Evolutionary conservation across 2,329 filamentous ascomycete genomes (phyloP), one percentile per base, ranked within the genome.

Genomic region (Tympanopsis confertula): DNA sequence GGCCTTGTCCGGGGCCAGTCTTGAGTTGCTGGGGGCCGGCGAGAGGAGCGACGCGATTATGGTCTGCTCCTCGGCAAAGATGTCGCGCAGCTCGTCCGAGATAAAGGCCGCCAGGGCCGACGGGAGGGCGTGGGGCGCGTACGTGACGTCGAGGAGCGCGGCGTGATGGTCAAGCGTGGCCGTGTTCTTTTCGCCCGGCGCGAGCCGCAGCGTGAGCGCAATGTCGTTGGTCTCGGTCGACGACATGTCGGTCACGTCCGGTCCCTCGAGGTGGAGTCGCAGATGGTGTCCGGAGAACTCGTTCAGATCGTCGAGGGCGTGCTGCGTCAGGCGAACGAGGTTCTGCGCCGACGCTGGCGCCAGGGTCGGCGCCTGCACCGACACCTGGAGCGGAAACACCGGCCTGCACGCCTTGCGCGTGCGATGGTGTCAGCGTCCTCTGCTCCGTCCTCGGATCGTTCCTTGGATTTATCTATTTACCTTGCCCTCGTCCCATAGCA

Each of bases 401-500:
- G 87, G 84, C 48, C 80, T 80, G 58, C 89, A 96, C 41, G 82
- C 78, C 87, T 95, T 46, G 35, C 49, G 32, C 46, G 38, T 38
- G 20, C 19, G 35, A 20, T n/a, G 40, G 40, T 15, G 42, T 37
- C 37, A 35, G n/a, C 19, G n/a, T n/a, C n/a, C n/a, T n/a, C n/a
- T n/a, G n/a, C n/a, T n/a, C n/a, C n/a, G n/a, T n/a, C n/a, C n/a
- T n/a, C n/a, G n/a, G n/a, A n/a, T n/a, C n/a, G n/a, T n/a, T n/a
- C n/a, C n/a, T n/a, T n/a, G n/a, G n/a, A n/a, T n/a, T n/a, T 18
- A 4, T 12, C 19, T 19, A 44, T 62, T 43, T 58, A 93, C 88
- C 71, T 83, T 86, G 45, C 87, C 87, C 51, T 93, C 84, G 7
- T 86, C 84, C 89, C 91, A 96, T 43, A 82, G 74, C 47, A 83